These are phyloP conservation scores for Trichoderma oligosporum DNA, from an alignment of 2,329 filamentous ascomycete species.

Conservation along the genomic window DNA sequence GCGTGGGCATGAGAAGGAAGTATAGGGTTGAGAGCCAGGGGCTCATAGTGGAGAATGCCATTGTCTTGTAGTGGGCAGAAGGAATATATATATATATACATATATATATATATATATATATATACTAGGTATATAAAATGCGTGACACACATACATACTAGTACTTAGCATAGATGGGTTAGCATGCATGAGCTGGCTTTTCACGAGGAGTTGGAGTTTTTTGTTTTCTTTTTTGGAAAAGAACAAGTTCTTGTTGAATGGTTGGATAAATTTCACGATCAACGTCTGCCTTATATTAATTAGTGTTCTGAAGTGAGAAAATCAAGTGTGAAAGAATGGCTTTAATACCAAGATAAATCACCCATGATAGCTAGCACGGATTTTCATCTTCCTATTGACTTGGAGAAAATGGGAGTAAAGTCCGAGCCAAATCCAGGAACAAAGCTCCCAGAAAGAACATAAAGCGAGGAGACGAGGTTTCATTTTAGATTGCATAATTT, in stretches of 20 bases:
- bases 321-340: too few relatives aligned
- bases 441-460: too few relatives aligned
- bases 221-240: background rate
- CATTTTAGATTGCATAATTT: slow-evolving; percentile 4
- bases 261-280: too few relatives aligned
- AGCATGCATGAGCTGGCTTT: background rate
- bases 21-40: slow-evolving; percentile 82
- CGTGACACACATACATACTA: background rate
- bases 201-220: background rate
- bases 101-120: slow-evolving; percentile 4
- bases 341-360: too few relatives aligned
- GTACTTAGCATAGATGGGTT: too few relatives aligned
- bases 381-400: too few relatives aligned
- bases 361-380: too few relatives aligned
- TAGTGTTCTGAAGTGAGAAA: too few relatives aligned
- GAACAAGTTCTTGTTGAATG: too few relatives aligned
- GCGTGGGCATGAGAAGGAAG: slow-evolving; percentile 70
- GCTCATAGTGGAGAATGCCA: slow-evolving; percentile 71
- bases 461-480: background rate
- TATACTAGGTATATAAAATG: background rate
- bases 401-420: too few relatives aligned
- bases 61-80: slow-evolving; percentile 47
- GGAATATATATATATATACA: background rate
- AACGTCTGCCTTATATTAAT: too few relatives aligned
- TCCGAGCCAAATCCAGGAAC: too few relatives aligned